Conservation (phyloP, 768 basidiomycete species). For the Leccinum truebloodii region DNA sequence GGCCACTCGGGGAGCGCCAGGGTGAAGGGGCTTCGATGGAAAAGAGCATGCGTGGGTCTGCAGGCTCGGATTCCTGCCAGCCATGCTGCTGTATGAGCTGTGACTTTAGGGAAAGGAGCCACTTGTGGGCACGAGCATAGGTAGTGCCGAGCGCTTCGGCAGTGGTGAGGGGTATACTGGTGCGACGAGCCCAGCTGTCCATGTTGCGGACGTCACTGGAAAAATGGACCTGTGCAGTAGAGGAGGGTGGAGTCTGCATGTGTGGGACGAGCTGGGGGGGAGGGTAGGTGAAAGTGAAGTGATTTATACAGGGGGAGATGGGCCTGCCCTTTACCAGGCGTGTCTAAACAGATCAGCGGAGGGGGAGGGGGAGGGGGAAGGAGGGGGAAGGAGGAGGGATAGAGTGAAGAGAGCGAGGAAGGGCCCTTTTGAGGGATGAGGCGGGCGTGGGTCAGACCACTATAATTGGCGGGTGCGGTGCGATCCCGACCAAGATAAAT, state of each 20-base stretch:
- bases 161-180: slow-evolving; percentile 78
- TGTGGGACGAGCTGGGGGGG: neutral
- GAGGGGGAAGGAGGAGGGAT: slow-evolving; percentile 29
- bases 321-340: slow-evolving; percentile 37
- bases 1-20: slow-evolving; percentile 72
- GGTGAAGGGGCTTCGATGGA: slow-evolving; percentile 77
- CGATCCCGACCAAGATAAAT: slow-evolving; percentile 51
- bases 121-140: slow-evolving; percentile 79
- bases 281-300: slow-evolving; percentile 3
- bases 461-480: slow-evolving; percentile 55
- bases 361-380: slow-evolving; percentile 25
- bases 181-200: slow-evolving; percentile 81
- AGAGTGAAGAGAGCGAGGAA: slow-evolving; percentile 17
- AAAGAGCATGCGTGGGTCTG: slow-evolving; percentile 75
- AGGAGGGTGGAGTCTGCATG: slow-evolving; percentile 37
- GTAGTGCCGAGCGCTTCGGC: slow-evolving; percentile 80
- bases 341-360: slow-evolving; percentile 20
- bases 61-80: slow-evolving; percentile 61
- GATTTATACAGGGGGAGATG: slow-evolving; percentile 24
- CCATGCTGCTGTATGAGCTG: slow-evolving; percentile 68
- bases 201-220: slow-evolving; percentile 79
- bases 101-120: slow-evolving; percentile 62
- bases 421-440: slow-evolving; percentile 43
- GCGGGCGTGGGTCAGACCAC: slow-evolving; percentile 45
- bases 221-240: slow-evolving; percentile 66